These are phyloP conservation scores for Termitomyces heimii DNA, from an alignment of 768 basidiomycete species.

Conservation along the genomic window DNA sequence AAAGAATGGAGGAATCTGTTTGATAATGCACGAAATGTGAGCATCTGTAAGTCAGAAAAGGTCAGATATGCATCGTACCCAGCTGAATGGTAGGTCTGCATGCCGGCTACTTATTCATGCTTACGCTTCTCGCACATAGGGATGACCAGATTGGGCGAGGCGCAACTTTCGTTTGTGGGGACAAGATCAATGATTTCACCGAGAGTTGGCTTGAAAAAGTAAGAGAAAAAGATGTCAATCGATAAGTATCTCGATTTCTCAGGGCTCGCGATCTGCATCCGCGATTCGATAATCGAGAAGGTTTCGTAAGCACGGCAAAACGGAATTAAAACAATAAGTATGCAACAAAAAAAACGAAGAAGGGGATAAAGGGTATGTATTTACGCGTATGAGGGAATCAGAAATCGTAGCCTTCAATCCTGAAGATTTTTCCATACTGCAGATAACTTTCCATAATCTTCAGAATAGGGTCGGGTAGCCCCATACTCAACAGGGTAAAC, in stretches of 20 bases:
- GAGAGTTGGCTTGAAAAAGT: neutral
- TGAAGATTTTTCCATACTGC: conserved; percentile 82
- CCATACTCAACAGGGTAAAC: conserved; percentile 92
- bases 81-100: neutral
- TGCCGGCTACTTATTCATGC: neutral
- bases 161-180: neutral
- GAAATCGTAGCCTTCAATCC: conserved; percentile 83
- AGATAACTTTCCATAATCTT: conserved; percentile 93
- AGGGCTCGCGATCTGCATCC: neutral
- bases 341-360: neutral
- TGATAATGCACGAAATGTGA: too few species aligned
- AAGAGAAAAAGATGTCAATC: neutral
- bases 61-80: neutral
- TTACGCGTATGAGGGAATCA: conserved; percentile 25
- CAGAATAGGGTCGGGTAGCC: conserved; percentile 81
- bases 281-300: neutral
- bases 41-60: neutral
- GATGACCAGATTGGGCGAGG: neutral
- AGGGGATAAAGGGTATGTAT: conserved; percentile 5
- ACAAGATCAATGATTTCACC: too few species aligned
- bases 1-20: neutral
- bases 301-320: neutral
- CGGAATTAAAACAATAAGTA: neutral
- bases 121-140: neutral
- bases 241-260: neutral